Evolutionary conservation across 495 filamentous ascomycete species (phyloP).

Genomic region (Platismatia glauca): DNA sequence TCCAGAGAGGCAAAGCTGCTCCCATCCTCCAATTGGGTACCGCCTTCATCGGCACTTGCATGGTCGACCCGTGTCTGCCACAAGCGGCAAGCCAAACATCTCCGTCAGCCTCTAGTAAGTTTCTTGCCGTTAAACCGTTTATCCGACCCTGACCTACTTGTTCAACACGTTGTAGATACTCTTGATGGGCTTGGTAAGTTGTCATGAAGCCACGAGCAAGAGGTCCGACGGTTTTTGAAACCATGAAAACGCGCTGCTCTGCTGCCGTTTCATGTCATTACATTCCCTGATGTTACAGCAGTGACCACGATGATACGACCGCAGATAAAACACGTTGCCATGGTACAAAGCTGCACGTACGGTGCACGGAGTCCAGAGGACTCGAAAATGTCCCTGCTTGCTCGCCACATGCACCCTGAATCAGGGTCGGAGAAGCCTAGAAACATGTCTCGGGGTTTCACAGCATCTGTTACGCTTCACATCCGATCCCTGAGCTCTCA

Average conservation of each 20-base stretch:
- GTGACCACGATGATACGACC: not conserved
- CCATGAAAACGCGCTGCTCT: not conserved
- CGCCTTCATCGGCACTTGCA: not conserved
- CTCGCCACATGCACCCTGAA: no score
- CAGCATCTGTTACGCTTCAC: not conserved
- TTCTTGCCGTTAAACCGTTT: not conserved
- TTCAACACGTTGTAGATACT: not conserved
- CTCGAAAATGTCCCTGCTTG: no score
- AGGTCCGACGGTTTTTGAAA: not conserved
- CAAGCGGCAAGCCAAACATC: not conserved
- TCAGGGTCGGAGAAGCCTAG: not conserved
- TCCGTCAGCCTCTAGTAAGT: not conserved
- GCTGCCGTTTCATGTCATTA: not conserved
- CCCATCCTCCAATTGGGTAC: not conserved
- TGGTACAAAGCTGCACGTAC: no score
- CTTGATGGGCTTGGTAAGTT: not conserved
- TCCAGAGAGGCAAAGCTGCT: not conserved
- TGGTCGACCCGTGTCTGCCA: not conserved
- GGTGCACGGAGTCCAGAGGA: no score
- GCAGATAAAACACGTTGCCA: not conserved
- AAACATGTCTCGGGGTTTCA: not conserved
- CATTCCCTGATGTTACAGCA: not conserved
- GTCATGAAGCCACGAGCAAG: not conserved
- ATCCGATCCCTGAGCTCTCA: not conserved
- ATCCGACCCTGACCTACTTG: no score